Conservation (phyloP, 2,329 filamentous ascomycete genomes). For the Eutypa lata region DNA sequence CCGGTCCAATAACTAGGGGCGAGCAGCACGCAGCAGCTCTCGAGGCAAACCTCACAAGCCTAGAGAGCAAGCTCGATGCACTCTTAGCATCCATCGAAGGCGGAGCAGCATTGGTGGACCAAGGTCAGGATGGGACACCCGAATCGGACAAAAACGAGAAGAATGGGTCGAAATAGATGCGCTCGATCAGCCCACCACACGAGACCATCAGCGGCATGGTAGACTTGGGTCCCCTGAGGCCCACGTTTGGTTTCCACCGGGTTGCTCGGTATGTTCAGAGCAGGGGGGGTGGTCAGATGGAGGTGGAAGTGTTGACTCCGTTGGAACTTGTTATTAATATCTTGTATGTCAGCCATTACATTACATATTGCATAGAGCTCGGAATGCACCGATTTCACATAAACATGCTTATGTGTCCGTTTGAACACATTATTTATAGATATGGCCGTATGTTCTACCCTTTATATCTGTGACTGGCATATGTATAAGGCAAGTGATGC, state of each 20-base stretch:
- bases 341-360: background rate
- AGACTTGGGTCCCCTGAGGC: background rate
- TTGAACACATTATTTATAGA: too few relatives aligned
- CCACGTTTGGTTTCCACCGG: background rate
- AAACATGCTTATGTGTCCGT: too few relatives aligned
- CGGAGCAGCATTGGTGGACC: background rate
- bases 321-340: background rate
- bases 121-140: background rate
- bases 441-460: too few relatives aligned
- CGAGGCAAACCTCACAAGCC: constrained; percentile 27
- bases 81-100: constrained; percentile 28
- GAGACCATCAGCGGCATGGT: background rate
- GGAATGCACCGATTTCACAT: too few relatives aligned
- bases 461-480: too few relatives aligned
- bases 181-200: background rate
- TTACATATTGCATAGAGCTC: too few relatives aligned
- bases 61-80: constrained; percentile 30
- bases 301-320: background rate
- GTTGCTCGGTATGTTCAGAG: background rate
- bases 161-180: background rate
- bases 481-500: too few relatives aligned
- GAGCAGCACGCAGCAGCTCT: constrained; percentile 30
- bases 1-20: constrained; percentile 19
- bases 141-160: background rate
- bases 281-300: background rate